These are phyloP conservation scores for Phallus indusiatus DNA, from an alignment of 768 basidiomycete species.

Conservation along the genomic window DNA sequence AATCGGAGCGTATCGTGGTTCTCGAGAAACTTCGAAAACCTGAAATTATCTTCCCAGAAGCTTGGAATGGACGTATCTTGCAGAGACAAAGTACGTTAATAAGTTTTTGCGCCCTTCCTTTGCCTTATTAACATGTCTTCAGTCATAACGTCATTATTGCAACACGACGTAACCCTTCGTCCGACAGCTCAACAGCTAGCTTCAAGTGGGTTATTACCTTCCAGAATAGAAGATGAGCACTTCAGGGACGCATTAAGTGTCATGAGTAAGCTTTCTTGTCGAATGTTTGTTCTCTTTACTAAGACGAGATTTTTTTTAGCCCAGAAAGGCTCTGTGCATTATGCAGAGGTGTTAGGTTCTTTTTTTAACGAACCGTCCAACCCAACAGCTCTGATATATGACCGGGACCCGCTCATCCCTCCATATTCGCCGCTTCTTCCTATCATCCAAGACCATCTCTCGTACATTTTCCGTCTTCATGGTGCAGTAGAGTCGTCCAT, in stretches of 20 bases:
- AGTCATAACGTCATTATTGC: conserved; percentile 77
- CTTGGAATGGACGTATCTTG: conserved; percentile 57
- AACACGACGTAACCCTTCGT: conserved; percentile 69
- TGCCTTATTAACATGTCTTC: background rate
- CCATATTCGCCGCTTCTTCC: conserved; percentile 65
- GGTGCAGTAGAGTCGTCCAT: conserved; percentile 86
- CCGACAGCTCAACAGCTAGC: conserved; percentile 80
- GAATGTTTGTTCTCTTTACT: background rate
- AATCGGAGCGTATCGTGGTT: conserved; percentile 75
- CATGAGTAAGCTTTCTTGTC: conserved; percentile 46
- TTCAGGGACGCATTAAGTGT: conserved; percentile 69
- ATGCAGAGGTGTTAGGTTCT: conserved; percentile 65
- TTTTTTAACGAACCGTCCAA: conserved; percentile 69
- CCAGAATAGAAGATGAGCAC: conserved; percentile 73
- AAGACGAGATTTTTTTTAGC: conserved; percentile 29
- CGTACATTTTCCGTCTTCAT: conserved; percentile 74
- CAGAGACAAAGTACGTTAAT: conserved; percentile 58
- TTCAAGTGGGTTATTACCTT: conserved; percentile 67
- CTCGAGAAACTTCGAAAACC: conserved; percentile 71
- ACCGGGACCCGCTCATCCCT: conserved; percentile 54
- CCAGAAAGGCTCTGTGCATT: conserved; percentile 73
- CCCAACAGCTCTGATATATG: conserved; percentile 54
- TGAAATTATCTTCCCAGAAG: conserved; percentile 62
- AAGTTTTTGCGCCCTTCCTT: background rate
- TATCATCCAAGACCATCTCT: conserved; percentile 67